Evolutionary conservation across 257 asterid species (phyloP).

Genomic region (Forsythia suspensa): DNA sequence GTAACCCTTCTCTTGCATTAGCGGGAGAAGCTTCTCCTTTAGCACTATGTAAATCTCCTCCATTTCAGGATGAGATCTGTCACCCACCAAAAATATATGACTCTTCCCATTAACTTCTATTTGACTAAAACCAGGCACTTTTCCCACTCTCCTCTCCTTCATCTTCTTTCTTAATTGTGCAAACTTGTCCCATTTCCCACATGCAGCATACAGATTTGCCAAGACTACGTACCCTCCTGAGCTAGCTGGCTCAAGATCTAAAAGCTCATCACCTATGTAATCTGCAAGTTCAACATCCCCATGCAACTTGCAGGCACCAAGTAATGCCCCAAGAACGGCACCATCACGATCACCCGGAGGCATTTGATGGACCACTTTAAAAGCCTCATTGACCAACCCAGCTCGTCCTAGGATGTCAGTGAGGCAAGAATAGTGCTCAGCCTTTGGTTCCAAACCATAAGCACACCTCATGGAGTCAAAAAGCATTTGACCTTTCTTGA

Average conservation of each 20-base stretch:
- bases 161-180: slow-evolving; percentile 50
- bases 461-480: slow-evolving; percentile 50
- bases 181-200: slow-evolving; percentile 61
- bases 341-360: slow-evolving; percentile 50
- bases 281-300: slow-evolving; percentile 47
- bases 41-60: slow-evolving; percentile 43
- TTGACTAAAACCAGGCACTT: slow-evolving; percentile 56
- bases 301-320: slow-evolving; percentile 53
- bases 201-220: slow-evolving; percentile 55
- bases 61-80: slow-evolving; percentile 52
- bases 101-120: slow-evolving; percentile 57
- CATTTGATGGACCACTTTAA: slow-evolving; percentile 49
- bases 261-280: slow-evolving; percentile 40
- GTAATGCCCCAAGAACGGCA: slow-evolving; percentile 63
- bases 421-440: slow-evolving; percentile 56
- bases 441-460: slow-evolving; percentile 46
- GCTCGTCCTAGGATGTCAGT: slow-evolving; percentile 47
- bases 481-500: slow-evolving; percentile 55
- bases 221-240: slow-evolving; percentile 53
- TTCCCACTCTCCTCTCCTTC: slow-evolving; percentile 52
- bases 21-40: slow-evolving; percentile 40
- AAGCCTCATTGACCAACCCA: slow-evolving; percentile 43
- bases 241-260: slow-evolving; percentile 52
- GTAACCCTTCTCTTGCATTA: slow-evolving; percentile 38
- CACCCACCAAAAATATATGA: slow-evolving; percentile 50